These are phyloP conservation scores for Phytopythium ostracodes DNA, from an alignment of 352 stramenopile genomes.

Conservation along the genomic window DNA sequence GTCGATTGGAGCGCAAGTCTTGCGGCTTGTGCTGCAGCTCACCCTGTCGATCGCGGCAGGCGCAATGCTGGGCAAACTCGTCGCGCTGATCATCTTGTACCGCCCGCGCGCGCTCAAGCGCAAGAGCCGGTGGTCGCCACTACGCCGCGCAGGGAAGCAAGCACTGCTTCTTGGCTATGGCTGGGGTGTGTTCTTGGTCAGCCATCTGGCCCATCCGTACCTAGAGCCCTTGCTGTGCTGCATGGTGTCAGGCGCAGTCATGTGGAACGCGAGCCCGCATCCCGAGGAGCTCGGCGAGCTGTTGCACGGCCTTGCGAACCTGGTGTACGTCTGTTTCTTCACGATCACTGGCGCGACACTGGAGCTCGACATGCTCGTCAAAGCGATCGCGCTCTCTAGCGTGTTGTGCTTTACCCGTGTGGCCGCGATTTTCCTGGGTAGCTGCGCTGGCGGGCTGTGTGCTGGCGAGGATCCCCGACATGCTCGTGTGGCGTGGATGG, in stretches of 20 bases:
- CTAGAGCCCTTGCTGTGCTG: slow-evolving; percentile 61
- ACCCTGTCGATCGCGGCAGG: slow-evolving; percentile 47
- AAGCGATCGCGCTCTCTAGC: slow-evolving; percentile 47
- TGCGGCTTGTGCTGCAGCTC: slow-evolving; percentile 33
- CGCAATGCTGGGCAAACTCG: slow-evolving; percentile 45
- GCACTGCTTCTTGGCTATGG: slow-evolving; percentile 56
- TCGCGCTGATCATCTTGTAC: slow-evolving; percentile 52
- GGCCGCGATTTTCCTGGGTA: slow-evolving; percentile 54
- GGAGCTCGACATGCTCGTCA: slow-evolving; percentile 60
- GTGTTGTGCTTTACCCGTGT: slow-evolving; percentile 52
- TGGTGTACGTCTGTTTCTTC: slow-evolving; percentile 77
- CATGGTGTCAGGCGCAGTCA: slow-evolving; percentile 59
- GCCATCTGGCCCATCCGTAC: slow-evolving; percentile 58
- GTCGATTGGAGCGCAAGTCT: slow-evolving; percentile 20
- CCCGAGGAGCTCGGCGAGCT: slow-evolving; percentile 51
- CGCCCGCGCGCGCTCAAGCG: slow-evolving; percentile 45
- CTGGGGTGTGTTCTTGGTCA: slow-evolving; percentile 55
- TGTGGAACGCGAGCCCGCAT: slow-evolving; percentile 60
- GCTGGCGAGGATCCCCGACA: slow-evolving; percentile 41
- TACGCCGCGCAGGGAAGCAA: slow-evolving; percentile 44
- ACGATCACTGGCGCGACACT: slow-evolving; percentile 64
- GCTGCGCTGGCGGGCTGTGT: slow-evolving; percentile 41
- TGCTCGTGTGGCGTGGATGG: slow-evolving; percentile 61
- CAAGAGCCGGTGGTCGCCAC: slow-evolving; percentile 26
- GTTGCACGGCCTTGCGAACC: slow-evolving; percentile 44